Percentiles rank a stretch among this genome's conserved stretches.
Evolutionary conservation across 1,284 basidiomycete species (phyloP).

Genomic region (Schizopora paradoxa): DNA sequence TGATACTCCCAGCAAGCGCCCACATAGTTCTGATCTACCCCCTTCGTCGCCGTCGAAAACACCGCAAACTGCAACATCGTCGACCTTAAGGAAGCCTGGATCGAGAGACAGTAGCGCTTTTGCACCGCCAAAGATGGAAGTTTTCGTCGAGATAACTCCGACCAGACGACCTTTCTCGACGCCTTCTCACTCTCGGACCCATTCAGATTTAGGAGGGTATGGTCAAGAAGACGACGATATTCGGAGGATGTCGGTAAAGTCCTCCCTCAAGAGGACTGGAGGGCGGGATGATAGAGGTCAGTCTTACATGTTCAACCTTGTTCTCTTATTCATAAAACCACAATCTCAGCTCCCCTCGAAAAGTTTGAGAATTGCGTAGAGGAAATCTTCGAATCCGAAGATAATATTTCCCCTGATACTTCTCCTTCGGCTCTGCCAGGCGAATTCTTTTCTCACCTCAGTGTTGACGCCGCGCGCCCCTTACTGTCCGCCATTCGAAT

Average conservation of each 20-base stretch:
- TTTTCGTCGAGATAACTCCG: slow-evolving; percentile 57
- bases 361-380: slow-evolving; percentile 71
- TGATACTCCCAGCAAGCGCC: slow-evolving; percentile 9
- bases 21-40: neutral
- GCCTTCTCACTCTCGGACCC: slow-evolving; percentile 36
- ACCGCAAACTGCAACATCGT: slow-evolving; percentile 19
- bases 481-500: slow-evolving; percentile 56
- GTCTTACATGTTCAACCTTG: slow-evolving; percentile 17
- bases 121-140: slow-evolving; percentile 35
- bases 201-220: slow-evolving; percentile 53
- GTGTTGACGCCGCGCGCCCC: slow-evolving; percentile 51
- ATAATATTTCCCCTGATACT: slow-evolving; percentile 64
- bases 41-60: slow-evolving; percentile 7
- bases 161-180: slow-evolving; percentile 42
- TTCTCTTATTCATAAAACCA: slow-evolving; percentile 8
- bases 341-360: slow-evolving; percentile 56
- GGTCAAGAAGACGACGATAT: slow-evolving; percentile 47
- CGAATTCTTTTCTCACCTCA: slow-evolving; percentile 64
- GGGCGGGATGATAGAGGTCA: slow-evolving; percentile 73
- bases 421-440: slow-evolving; percentile 49
- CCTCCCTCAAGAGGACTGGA: slow-evolving; percentile 55
- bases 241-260: slow-evolving; percentile 26
- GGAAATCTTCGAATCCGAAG: slow-evolving; percentile 87
- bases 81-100: slow-evolving; percentile 33
- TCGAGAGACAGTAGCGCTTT: slow-evolving; percentile 16